Evolutionary conservation across 2,329 filamentous ascomycete species (phyloP), one percentile per base, ranked within the genome.

Genomic region (Aspergillus texensis): DNA sequence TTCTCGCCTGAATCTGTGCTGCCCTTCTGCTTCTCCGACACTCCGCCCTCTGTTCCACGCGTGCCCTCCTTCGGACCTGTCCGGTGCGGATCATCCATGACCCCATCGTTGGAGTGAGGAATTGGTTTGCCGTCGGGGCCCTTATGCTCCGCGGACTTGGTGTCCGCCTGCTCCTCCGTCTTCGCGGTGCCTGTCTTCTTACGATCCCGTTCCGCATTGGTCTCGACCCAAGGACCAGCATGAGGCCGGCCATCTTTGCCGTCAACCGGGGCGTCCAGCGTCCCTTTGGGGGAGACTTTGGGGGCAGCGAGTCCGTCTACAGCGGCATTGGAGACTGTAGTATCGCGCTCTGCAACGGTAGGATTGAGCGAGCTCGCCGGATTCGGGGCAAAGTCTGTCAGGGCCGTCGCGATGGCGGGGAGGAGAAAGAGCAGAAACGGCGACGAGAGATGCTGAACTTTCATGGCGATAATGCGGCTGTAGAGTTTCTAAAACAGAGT

Each of bases 191-290:
- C 73, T 43, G 71, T 62, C 67, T 75, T 71, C 65, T 83, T 83
- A 63, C 80, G 77, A 65, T 83, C 81, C 59, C 82, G 75, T 34
- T 83, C 81, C 28, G 81, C 80, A 48, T 69, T 78, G 6, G 81
- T 83, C 67, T 84, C 82, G 53, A 84, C 80, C 73, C 86, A 89
- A 2, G 95, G 95, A 1, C 95, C 95, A 24, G 90, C 88, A 75
- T 97, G 94, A 54, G 95, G 95, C 80, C 94, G 95, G 55, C 95
- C 95, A 80, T 98, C 95, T 71, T 91, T 90, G 53, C 94, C 94
- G 76, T 98, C 95, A 24, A 97, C 90, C 0, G 94, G 94, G 61
- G 91, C 92, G 81, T 95, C 90, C 76, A 93, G 93, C 58, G 88
- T 89, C 59, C 87, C 88, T 68, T 82, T 80, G 2, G 72, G 74